phyloP scores from a whole-genome alignment of 768 basidiomycete species.

The Macrocybe gigantea region DNA sequence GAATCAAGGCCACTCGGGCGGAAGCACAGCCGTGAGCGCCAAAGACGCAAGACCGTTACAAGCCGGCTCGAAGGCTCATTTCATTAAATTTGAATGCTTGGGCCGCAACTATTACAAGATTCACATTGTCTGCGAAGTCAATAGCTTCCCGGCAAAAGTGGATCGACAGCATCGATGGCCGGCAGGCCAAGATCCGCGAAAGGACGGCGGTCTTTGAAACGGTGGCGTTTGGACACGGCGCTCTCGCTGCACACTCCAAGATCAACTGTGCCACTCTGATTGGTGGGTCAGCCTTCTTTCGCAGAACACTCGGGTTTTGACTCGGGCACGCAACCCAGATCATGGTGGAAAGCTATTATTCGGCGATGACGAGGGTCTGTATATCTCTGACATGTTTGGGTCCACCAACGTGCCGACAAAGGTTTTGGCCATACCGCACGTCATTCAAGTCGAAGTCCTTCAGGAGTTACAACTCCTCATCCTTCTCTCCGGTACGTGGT shows the following conservation, averaged over 20 bases:
- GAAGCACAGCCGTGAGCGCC: slow-evolving; percentile 27
- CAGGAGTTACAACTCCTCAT: slow-evolving; percentile 95
- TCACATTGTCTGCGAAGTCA: slow-evolving; percentile 89
- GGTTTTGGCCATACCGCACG: slow-evolving; percentile 83
- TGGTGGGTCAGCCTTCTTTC: slow-evolving; percentile 48
- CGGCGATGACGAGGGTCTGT: slow-evolving; percentile 95
- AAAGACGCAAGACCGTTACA: slow-evolving; percentile 29
- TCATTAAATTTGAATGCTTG: slow-evolving; percentile 90
- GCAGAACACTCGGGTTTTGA: slow-evolving; percentile 1
- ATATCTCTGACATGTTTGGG: slow-evolving; percentile 83
- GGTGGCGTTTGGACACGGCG: slow-evolving; percentile 77
- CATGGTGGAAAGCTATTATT: slow-evolving; percentile 84
- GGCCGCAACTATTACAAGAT: slow-evolving; percentile 90
- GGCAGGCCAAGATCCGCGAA: slow-evolving; percentile 81
- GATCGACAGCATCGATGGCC: slow-evolving; percentile 87
- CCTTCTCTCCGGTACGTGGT: slow-evolving; percentile 84
- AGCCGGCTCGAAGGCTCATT: slow-evolving; percentile 52
- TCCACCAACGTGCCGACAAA: slow-evolving; percentile 77
- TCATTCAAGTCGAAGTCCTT: slow-evolving; percentile 91
- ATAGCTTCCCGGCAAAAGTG: slow-evolving; percentile 86
- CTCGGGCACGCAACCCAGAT: slow-evolving; percentile 34
- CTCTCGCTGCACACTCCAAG: slow-evolving; percentile 78
- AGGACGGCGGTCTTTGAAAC: slow-evolving; percentile 86
- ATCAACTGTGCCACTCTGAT: slow-evolving; percentile 88
- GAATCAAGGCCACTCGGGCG: too few relatives aligned